Evolutionary conservation across 768 basidiomycete species (phyloP), one percentile per base, ranked within the genome.

Genomic region (Russula earlei): DNA sequence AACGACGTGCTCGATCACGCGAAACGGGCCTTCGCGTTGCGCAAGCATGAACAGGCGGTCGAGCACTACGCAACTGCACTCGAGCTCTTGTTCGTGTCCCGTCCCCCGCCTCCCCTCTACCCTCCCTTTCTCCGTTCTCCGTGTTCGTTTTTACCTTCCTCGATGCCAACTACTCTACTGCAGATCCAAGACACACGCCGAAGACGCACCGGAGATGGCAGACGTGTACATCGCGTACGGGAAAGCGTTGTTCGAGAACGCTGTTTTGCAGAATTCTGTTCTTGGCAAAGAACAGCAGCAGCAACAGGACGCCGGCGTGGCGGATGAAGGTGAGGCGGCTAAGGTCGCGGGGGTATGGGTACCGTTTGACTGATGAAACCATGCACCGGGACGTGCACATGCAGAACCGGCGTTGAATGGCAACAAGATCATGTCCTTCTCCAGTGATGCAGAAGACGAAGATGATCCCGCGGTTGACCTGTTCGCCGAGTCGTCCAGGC

Each of bases 181-280:
- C 59, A 94, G 91, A 60, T 87, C 89, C 24, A 72, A 80, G 65
- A 75, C 82, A 63, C 73, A 83, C 56, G 88, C 83, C 36, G 93
- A 98, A 47, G 77, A 91, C 65, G 81, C 86, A 22, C 84, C 87
- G 0, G 84, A 89, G 65, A 84, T 79, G 51, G 95, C 92, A 8
- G 91, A 97, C 65, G 67, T 95, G 20, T 88, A 97, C 58, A 85
- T 95, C 56, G 76, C 80, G 4, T 99, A 98, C 66, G 96, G 96
- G 14, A 92, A 87, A 68, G 92, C 96, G 4, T 71, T 98, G 40
- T 77, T 96, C 53, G 92, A 93, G 72, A 91, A 95, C 65, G 95
- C 93, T 5, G 89, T 97, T 56, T 71, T 81, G 4, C 87, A 92
- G 65, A 85, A 73, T 55, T 81, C 84, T 0, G 95, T 97, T n/a